A percentile compares a stretch with the other conserved stretches of the same genome.
phyloP scores from a whole-genome alignment of 2,329 filamentous ascomycete species.

The Penicillium sp. region DNA sequence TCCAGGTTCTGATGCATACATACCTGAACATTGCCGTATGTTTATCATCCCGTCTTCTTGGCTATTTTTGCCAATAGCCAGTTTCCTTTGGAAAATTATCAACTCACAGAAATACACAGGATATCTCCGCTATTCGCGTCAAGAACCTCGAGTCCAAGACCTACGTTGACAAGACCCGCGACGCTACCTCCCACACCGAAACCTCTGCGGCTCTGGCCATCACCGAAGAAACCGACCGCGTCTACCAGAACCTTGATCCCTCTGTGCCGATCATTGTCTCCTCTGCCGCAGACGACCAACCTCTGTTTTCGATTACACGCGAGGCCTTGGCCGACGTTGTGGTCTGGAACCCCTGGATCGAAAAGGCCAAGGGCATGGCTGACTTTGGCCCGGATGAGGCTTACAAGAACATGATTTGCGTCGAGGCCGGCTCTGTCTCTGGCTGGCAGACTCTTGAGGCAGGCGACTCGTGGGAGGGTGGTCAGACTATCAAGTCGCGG shows the following conservation, averaged over 20 bases:
- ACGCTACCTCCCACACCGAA: slow-evolving; percentile 64
- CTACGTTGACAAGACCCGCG: slow-evolving; percentile 82
- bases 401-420: slow-evolving; percentile 90
- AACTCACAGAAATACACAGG: slow-evolving; percentile 51
- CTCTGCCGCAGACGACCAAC: slow-evolving; percentile 54
- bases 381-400: slow-evolving; percentile 90
- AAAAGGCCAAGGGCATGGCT: slow-evolving; percentile 76
- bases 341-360: slow-evolving; percentile 95
- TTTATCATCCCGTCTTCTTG: not conserved
- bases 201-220: slow-evolving; percentile 67
- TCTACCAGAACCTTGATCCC: slow-evolving; percentile 71
- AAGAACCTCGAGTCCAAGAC: slow-evolving; percentile 72
- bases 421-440: slow-evolving; percentile 84
- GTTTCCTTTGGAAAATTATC: not conserved
- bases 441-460: slow-evolving; percentile 83
- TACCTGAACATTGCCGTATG: slow-evolving; percentile 80
- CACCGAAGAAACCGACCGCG: slow-evolving; percentile 78
- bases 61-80: not conserved
- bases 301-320: slow-evolving; percentile 71
- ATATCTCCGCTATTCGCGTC: slow-evolving; percentile 73
- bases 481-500: slow-evolving; percentile 56
- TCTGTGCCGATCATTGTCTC: slow-evolving; percentile 36
- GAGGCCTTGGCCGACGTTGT: slow-evolving; percentile 87
- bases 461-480: slow-evolving; percentile 68
- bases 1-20: slow-evolving; percentile 87